phyloP scores from a whole-genome alignment of 805 yeast species.

The Myxozyma geophila region DNA sequence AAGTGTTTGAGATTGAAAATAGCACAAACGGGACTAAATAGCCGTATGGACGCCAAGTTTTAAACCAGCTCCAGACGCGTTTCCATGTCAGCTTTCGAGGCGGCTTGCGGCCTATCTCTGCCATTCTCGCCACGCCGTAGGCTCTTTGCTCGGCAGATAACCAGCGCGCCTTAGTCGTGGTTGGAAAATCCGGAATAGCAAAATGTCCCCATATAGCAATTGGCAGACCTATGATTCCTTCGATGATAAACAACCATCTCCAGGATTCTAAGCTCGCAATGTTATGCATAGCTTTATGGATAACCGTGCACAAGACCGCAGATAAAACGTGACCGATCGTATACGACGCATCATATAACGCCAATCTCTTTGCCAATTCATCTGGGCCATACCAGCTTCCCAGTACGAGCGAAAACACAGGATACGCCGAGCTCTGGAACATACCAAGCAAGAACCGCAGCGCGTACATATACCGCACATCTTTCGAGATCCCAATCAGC shows the following conservation, averaged over 20 bases:
- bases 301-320: constrained; percentile 62
- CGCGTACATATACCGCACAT: constrained; percentile 40
- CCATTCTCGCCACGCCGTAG: constrained; percentile 23
- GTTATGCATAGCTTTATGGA: constrained; percentile 39
- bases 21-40: constrained; percentile 15
- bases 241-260: constrained; percentile 48
- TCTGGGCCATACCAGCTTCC: constrained; percentile 64
- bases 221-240: constrained; percentile 50
- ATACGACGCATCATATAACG: constrained; percentile 21
- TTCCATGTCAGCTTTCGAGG: constrained; percentile 18
- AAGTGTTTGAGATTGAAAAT: constrained; percentile 19
- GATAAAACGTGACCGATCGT: constrained; percentile 57
- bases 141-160: constrained; percentile 3
- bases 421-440: constrained; percentile 50
- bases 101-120: constrained; percentile 19
- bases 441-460: constrained; percentile 43
- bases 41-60: constrained; percentile 25
- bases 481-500: constrained; percentile 39
- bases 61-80: constrained; percentile 13
- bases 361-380: constrained; percentile 49
- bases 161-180: constrained; percentile 24
- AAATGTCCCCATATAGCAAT: constrained; percentile 21
- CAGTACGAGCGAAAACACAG: constrained; percentile 48
- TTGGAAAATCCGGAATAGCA: constrained; percentile 27
- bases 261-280: constrained; percentile 43